A percentile compares a stretch with the other conserved stretches of the same genome.
Conservation (phyloP, 2,329 filamentous ascomycete species). For the Verticillium zaregamsianum region DNA sequence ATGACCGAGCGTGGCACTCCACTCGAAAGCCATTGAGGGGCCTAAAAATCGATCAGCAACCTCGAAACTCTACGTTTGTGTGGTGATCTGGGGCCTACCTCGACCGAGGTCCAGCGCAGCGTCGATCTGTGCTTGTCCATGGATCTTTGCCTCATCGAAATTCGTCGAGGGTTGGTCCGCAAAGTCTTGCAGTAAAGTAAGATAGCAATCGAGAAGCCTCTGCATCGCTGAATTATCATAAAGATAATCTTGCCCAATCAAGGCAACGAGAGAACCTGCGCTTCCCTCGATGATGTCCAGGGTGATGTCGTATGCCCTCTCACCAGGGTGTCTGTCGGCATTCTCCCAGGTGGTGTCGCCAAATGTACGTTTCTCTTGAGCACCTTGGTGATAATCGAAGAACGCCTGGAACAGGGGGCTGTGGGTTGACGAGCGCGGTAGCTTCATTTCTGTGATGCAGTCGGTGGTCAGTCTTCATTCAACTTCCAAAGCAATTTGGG, state of each 20-base stretch:
- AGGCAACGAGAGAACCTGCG: background rate
- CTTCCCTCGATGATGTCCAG: constrained; percentile 32
- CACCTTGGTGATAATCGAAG: constrained; percentile 40
- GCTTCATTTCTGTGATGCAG: constrained; percentile 25
- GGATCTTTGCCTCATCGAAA: background rate
- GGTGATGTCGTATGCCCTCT: constrained; percentile 23
- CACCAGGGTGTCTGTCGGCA: background rate
- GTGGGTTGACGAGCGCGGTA: constrained; percentile 25
- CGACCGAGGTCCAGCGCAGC: constrained; percentile 19
- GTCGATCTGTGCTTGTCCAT: background rate
- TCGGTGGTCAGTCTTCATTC: background rate
- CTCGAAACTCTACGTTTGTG: too few species aligned
- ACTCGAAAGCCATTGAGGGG: constrained; percentile 17
- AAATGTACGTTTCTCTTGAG: constrained; percentile 21
- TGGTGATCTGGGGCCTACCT: too few species aligned
- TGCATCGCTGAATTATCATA: background rate
- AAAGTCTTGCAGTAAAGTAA: background rate
- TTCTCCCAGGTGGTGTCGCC: background rate
- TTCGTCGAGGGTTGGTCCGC: background rate
- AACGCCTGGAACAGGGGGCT: constrained; percentile 43
- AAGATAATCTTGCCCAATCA: background rate
- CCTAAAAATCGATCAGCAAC: too few species aligned
- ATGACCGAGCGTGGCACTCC: constrained; percentile 9
- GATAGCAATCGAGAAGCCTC: background rate
- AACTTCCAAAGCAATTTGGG: background rate